Evolutionary conservation across 139 green algal genomes (phyloP).

Genomic region (Microglena sp.): DNA sequence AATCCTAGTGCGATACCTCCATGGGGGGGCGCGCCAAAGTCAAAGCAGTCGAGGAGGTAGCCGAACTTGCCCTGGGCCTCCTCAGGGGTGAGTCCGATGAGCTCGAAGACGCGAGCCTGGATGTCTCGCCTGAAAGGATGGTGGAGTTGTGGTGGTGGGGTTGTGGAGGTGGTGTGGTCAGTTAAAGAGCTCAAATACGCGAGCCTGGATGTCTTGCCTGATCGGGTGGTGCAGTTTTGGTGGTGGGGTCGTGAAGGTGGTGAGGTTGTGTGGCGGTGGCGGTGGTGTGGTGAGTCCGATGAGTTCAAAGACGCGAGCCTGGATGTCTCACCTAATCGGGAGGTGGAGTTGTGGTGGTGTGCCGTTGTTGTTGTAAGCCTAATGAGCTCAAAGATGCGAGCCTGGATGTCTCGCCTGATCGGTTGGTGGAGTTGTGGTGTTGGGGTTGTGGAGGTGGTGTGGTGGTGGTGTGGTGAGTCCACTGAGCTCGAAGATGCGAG

Average conservation of each 20-base stretch:
- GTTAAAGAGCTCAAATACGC: background rate
- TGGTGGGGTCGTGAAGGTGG: too few relatives aligned
- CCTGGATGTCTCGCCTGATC: too few relatives aligned
- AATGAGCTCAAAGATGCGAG: background rate
- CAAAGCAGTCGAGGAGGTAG: constrained; percentile 72
- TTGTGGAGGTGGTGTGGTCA: background rate
- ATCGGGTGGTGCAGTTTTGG: too few relatives aligned
- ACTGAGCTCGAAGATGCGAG: constrained; percentile 83
- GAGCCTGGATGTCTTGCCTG: too few relatives aligned
- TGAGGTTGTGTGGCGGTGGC: too few relatives aligned
- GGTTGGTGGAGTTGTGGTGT: too few relatives aligned
- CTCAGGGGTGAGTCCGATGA: constrained; percentile 70
- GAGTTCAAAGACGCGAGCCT: constrained; percentile 80
- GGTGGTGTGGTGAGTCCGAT: constrained; percentile 83
- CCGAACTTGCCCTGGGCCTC: constrained; percentile 79
- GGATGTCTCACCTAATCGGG: constrained; percentile 71
- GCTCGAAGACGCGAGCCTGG: constrained; percentile 83
- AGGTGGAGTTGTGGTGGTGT: too few relatives aligned
- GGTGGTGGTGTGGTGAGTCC: too few relatives aligned
- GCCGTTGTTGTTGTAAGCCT: background rate
- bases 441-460: too few relatives aligned
- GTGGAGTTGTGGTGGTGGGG: too few relatives aligned
- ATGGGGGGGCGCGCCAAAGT: constrained; percentile 86
- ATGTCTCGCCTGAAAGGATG: constrained; percentile 70
- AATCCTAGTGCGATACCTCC: constrained; percentile 88